Evolutionary conservation across 441 rosid genomes (phyloP), one percentile per base, ranked within the genome.

Genomic region (Pelargonium fulgidum): DNA sequence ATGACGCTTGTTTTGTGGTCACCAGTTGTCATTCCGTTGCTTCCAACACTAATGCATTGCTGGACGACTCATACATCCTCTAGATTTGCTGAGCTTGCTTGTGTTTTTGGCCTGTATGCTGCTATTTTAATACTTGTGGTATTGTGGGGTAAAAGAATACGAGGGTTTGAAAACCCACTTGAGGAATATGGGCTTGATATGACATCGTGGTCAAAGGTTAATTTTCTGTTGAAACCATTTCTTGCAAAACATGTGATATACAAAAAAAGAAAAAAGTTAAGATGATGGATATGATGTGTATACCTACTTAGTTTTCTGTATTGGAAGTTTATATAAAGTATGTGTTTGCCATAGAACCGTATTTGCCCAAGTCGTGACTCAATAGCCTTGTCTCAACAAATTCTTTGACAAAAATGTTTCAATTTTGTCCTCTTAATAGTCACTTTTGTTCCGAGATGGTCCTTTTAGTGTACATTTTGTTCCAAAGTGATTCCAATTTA

Each of bases 1-100:
- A 86, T 95, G 99, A 87, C 81, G 76, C 85, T 90, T 65, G 91
- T 95, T 78, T 75, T 95, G 39, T 92, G 99, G 99, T 92, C 98
- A 9, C 99, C 97, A 0, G 78, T 92, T 67, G 73, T 83, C 69
- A 80, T 95, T 77, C 99, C 99, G 3, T 78, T 92, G 81, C 83
- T 95, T 79, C 99, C 99, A 78, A 82, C 91, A 16, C 85, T 95
- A 44, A 85, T 90, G 72, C 89, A 71, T 80, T 82, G 95, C 85
- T 90, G 98, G 98, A 86, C 91, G 45, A 81, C 86, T 66, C 79
- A 75, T 65, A 86, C 72, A 44, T 85, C 97, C 66, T 84, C 92
- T 16, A 82, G 73, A 77, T 50, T 90, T 80, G 89, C 95, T 52
- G 90, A 87, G 77, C 76, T 90, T 77, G 92, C 85, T 72, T 80